Base-by-base conservation (phyloP, 2,329 filamentous ascomycete genomes). In the Coniochaeta ligniaria region DNA sequence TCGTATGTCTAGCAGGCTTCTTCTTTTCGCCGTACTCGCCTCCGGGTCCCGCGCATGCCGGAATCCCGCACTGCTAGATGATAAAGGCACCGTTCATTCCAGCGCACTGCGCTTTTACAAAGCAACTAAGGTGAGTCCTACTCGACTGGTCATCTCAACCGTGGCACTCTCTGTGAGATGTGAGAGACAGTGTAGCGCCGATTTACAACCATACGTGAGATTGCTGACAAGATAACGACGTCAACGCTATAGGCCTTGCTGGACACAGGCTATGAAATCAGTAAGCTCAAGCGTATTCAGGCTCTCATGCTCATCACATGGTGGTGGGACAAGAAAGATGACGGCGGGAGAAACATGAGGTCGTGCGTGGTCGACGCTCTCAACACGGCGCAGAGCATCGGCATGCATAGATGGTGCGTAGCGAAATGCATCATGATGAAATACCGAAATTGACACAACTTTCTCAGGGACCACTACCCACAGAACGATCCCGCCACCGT, bases 281-380 rank as follows among this genome's bases (percentile, higher is more conserved):
- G 59, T 45, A 38, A 60, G 35, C 47, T 65, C 20, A 57, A 41
- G 1, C 43, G 58, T 2, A 56, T 63, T 5, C 63, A 65, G 56
- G 62, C 63, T 9, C 50, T 57, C 56, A 33, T 65, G 50, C 55
- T 65, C 6, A 60, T 65, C 22, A 63, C 62, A 2, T 63, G 62
- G 63, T 62, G 62, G 63, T 62, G 63, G 63, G 62, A 62, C 54
- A 63, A 62, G 58, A 62, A 65, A 57, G 62, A 63, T 45, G 62
- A 65, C 43, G 63, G 62, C 24, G 63, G 62, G 3, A 57, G 60
- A 36, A 63, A 62, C 54, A 63, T 62, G 60, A 59, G 63, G 20
- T 59, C 62, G 22, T 63, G 63, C 36, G 58, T 55, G 12, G 63
- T 59, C 6, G 63, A 65, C 41, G 63, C 63, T 20, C 60, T 63